Evolutionary conservation across 306 rosid species (phyloP).

Genomic region (Argentina anserina): DNA sequence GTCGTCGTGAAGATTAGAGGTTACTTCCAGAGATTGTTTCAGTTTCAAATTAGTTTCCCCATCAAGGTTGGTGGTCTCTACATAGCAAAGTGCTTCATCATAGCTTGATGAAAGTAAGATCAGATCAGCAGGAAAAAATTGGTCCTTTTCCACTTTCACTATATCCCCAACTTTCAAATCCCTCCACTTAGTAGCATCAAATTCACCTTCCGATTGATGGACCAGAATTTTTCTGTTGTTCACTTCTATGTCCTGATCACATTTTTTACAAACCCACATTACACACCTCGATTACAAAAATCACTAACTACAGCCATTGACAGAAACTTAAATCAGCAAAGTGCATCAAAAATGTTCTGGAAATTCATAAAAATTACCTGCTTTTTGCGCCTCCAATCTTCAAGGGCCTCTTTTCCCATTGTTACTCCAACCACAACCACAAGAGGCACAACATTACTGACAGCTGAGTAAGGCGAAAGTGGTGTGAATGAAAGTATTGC

Average conservation of each 20-base stretch:
- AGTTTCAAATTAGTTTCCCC: conserved; percentile 96
- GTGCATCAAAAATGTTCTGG: neutral
- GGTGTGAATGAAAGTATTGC: conserved; percentile 73
- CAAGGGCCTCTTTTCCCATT: conserved; percentile 85
- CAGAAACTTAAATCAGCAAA: neutral
- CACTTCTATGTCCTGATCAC: conserved; percentile 76
- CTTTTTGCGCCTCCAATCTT: conserved; percentile 74
- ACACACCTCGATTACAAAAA: conserved; percentile 3
- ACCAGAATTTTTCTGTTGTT: conserved; percentile 82
- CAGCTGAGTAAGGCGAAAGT: conserved; percentile 76
- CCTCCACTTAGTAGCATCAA: conserved; percentile 70
- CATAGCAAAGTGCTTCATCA: conserved; percentile 90
- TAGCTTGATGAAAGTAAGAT: conserved; percentile 80
- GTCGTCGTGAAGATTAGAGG: conserved; percentile 70
- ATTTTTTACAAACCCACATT: conserved; percentile 33
- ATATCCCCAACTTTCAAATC: conserved; percentile 86
- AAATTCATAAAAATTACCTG: conserved; percentile 55
- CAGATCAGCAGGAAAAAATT: conserved; percentile 96
- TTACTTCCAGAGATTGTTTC: conserved; percentile 70
- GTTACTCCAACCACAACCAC: conserved; percentile 72
- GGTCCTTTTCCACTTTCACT: conserved; percentile 86
- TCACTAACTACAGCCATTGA: conserved; percentile 8
- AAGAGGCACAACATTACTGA: conserved; percentile 81
- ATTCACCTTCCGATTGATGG: conserved; percentile 57
- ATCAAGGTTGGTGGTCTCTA: conserved; percentile 90